Percentiles rank a stretch among this genome's conserved stretches.
Conservation (phyloP, 306 rosid genomes). For the Malus sieversii region DNA sequence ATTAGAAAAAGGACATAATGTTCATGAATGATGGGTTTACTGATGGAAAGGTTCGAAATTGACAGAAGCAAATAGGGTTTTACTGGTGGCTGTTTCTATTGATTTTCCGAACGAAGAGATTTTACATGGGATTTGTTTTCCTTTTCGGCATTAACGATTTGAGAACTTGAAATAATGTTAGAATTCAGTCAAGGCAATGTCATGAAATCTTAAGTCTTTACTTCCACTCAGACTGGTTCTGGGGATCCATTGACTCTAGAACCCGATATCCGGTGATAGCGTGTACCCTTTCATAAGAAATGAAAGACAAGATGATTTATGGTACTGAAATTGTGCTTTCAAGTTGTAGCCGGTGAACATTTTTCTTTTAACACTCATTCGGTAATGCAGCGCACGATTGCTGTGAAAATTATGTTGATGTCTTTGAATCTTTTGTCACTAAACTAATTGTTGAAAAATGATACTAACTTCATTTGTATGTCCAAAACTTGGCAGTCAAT, state of each 20-base stretch:
- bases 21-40: not conserved
- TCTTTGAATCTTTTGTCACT: not conserved
- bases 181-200: not conserved
- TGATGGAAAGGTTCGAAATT: not conserved
- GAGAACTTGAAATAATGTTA: not conserved
- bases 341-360: not conserved
- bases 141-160: not conserved
- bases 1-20: not conserved
- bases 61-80: not conserved
- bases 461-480: not conserved
- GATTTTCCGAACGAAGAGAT: not conserved
- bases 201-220: not conserved
- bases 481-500: conserved; percentile 16
- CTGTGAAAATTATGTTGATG: not conserved
- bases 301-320: not conserved
- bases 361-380: not conserved
- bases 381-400: not conserved
- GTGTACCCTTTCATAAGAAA: not conserved
- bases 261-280: not conserved
- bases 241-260: not conserved
- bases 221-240: not conserved
- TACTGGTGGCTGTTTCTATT: not conserved
- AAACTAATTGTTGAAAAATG: not conserved
- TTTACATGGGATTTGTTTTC: not conserved
- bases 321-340: not conserved